Conservation (phyloP, 2,329 filamentous ascomycete genomes). For the Fusarium paranaense region DNA sequence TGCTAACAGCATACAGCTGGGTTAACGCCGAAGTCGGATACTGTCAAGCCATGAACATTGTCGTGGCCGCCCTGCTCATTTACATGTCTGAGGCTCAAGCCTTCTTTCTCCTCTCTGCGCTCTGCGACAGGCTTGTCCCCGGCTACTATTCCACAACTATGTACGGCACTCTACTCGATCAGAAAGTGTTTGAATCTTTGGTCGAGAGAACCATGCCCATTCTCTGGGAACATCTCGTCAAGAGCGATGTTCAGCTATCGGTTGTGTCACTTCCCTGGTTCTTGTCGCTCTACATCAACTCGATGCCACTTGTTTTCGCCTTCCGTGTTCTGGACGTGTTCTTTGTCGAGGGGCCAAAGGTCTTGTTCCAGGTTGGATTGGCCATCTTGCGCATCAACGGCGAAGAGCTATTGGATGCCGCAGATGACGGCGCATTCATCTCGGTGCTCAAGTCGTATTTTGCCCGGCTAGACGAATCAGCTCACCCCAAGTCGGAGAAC, state of each 20-base stretch:
- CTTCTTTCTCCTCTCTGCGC: conserved; percentile 90
- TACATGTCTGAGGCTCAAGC: conserved; percentile 98
- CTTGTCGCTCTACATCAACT: conserved; percentile 97
- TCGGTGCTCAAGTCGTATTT: conserved; percentile 97
- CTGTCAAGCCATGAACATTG: conserved; percentile 99
- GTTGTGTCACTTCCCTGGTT: conserved; percentile 99
- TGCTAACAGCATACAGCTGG: conserved; percentile 98
- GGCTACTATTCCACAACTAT: conserved; percentile 99
- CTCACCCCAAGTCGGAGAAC: conserved; percentile 95
- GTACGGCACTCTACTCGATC: conserved; percentile 97
- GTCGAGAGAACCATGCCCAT: conserved; percentile 99
- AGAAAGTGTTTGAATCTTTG: conserved; percentile 95
- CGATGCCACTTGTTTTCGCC: conserved; percentile 97
- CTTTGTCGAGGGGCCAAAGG: conserved; percentile 97
- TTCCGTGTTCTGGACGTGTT: conserved; percentile 98
- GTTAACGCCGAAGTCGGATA: conserved; percentile 95
- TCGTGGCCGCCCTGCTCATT: conserved; percentile 96
- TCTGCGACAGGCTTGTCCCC: conserved; percentile 92
- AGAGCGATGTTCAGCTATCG: conserved; percentile 95
- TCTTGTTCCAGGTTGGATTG: conserved; percentile 94
- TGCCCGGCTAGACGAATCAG: conserved; percentile 90
- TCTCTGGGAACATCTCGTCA: conserved; percentile 97
- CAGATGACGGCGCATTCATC: conserved; percentile 96
- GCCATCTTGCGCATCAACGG: conserved; percentile 98
- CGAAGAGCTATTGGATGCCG: conserved; percentile 91